Percentiles rank a stretch among this genome's conserved stretches.
These are phyloP conservation scores for Dalbergia cultrata DNA, from an alignment of 306 rosid genomes.

Conservation along the genomic window DNA sequence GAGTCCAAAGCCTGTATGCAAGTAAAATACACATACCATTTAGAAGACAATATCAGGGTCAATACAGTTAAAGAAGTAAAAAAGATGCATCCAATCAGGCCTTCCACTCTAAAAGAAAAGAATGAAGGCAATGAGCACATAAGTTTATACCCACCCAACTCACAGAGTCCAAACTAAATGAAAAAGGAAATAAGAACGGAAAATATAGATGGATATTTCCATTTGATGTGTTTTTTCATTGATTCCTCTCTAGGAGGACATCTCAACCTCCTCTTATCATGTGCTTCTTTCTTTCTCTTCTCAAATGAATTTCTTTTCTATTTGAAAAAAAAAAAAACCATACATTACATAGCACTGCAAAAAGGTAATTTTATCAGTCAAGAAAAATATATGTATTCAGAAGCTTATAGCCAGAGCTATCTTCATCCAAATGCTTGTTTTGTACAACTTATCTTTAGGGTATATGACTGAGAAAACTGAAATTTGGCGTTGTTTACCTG, in stretches of 20 bases:
- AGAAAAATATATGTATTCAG: not conserved
- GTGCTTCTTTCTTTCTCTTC: constrained; percentile 8
- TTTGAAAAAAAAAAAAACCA: not conserved
- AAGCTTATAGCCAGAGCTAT: constrained; percentile 19
- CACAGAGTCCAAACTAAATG: constrained; percentile 32
- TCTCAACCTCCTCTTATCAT: not conserved
- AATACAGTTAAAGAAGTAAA: constrained; percentile 17
- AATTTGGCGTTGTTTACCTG: constrained; percentile 62
- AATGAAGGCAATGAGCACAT: constrained; percentile 30
- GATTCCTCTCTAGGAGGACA: constrained; percentile 18
- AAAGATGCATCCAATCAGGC: constrained; percentile 9
- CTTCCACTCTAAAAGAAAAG: not conserved
- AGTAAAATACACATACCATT: constrained; percentile 18
- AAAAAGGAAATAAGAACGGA: constrained; percentile 18
- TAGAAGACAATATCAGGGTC: constrained; percentile 32
- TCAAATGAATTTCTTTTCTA: constrained; percentile 27
- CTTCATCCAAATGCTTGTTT: constrained; percentile 32
- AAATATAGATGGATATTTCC: constrained; percentile 28
- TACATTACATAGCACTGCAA: not conserved
- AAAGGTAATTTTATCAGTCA: not conserved
- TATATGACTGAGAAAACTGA: constrained; percentile 23
- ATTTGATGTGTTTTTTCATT: not conserved
- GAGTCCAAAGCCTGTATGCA: constrained; percentile 81
- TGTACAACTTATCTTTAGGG: constrained; percentile 4
- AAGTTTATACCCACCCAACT: constrained; percentile 32